These are phyloP conservation scores for Hypholoma sublateritium DNA, from an alignment of 768 basidiomycete genomes.

Conservation along the genomic window DNA sequence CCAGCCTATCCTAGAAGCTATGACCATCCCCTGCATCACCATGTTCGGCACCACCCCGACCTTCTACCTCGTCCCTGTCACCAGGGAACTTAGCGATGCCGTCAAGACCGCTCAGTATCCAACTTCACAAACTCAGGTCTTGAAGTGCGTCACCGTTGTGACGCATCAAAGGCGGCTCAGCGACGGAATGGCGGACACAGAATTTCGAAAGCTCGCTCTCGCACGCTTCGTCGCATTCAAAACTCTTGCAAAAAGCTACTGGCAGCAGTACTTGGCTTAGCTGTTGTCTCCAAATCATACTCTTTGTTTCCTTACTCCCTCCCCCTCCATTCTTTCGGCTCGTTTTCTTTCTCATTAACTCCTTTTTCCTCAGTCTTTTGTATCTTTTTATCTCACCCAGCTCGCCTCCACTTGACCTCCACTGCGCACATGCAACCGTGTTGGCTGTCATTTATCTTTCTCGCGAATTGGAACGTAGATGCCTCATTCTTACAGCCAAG, in stretches of 20 bases:
- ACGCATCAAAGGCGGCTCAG: constrained; percentile 8
- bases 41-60: constrained; percentile 33
- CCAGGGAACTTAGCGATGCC: constrained; percentile 26
- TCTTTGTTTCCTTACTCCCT: too few relatives aligned
- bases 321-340: too few relatives aligned
- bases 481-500: too few relatives aligned
- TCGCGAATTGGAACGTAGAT: too few relatives aligned
- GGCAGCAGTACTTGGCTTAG: constrained; percentile 11
- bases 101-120: constrained; percentile 23
- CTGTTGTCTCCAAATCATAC: too few relatives aligned
- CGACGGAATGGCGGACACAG: constrained; percentile 29
- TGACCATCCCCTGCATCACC: constrained; percentile 33
- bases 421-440: too few relatives aligned
- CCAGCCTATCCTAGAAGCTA: constrained; percentile 16
- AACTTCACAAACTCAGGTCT: constrained; percentile 19
- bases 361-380: too few relatives aligned
- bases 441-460: too few relatives aligned
- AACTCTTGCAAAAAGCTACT: constrained; percentile 25
- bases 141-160: constrained; percentile 24
- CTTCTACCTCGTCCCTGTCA: constrained; percentile 36
- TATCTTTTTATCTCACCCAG: too few relatives aligned
- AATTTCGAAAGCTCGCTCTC: constrained; percentile 27
- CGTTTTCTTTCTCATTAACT: too few relatives aligned
- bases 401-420: too few relatives aligned
- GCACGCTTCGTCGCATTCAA: constrained; percentile 29